Base-by-base conservation (phyloP, 345 rosid species). In the Gossypium stocksii region DNA sequence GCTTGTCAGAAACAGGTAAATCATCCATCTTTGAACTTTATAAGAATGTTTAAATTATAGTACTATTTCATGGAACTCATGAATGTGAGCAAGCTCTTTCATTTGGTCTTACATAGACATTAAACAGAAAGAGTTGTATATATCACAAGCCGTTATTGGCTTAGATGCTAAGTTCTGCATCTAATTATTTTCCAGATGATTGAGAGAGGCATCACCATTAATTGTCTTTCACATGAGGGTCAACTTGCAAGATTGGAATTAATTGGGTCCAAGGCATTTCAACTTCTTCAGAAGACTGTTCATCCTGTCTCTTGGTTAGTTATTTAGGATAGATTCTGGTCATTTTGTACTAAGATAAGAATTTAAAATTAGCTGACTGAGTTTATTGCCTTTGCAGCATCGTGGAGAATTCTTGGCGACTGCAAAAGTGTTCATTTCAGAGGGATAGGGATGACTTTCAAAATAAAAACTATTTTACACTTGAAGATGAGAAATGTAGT, bases 241-340 rank as follows among this genome's bases (percentile, higher is more conserved):
- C 88, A 83, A 48, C 87, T 90, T 84, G 91, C 91, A 76, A 91
- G 85, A 80, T 75, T 94, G 68, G 95, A 92, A 78, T 77, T 94
- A 56, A 79, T 86, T 82, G 98, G 97, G 70, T 70, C 89, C 76
- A 86, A 84, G 77, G 91, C 91, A 79, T 85, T 81, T 80, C 80
- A 83, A 76, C 89, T 92, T 82, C 91, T 94, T 78, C 86, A 86
- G 59, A 87, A 86, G 84, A 81, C 77, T 60, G 72, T 88, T 49
- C 84, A 80, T 82, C 85, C 86, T 73, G 65, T 79, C 70, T 69
- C 83, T 58, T 69, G 88, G 98, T 89, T 65, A 88, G 92, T 80
- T 67, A 66, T 77, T 22, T 69, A 71, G 49, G 70, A 7, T 77
- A 58, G 4, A 23, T 19, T 34, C 56, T 27, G 34, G 59, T 64